phyloP scores from a whole-genome alignment of 345 rosid species.

The Camelina sativa region DNA sequence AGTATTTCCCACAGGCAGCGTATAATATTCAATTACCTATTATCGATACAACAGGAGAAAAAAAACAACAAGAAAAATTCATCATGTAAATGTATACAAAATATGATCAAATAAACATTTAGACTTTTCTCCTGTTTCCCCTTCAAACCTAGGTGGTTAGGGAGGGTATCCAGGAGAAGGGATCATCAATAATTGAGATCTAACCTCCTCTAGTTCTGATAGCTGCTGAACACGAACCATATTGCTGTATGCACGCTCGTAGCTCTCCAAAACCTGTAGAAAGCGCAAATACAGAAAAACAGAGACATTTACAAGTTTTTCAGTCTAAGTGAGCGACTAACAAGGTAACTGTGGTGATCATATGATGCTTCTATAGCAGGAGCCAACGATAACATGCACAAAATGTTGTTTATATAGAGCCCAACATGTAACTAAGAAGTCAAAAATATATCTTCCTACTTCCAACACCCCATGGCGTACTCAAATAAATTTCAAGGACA shows the following conservation, averaged over 20 bases:
- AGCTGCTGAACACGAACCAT: constrained; percentile 99
- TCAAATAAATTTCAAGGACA: constrained; percentile 24
- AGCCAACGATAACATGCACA: constrained; percentile 23
- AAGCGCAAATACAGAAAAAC: constrained; percentile 27
- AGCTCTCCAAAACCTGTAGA: constrained; percentile 94
- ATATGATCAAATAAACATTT: constrained; percentile 30
- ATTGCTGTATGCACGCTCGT: constrained; percentile 94
- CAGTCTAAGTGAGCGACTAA: constrained; percentile 22
- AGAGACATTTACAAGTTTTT: constrained; percentile 20
- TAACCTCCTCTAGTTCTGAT: constrained; percentile 96
- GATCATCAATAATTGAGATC: constrained; percentile 32
- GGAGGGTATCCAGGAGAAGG: constrained; percentile 30
- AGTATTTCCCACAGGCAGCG: constrained; percentile 74
- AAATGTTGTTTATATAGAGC: constrained; percentile 15
- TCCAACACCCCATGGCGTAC: constrained; percentile 24
- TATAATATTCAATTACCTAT: constrained; percentile 94
- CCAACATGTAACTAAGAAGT: constrained; percentile 26
- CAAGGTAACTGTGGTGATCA: constrained; percentile 22
- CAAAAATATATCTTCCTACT: constrained; percentile 30
- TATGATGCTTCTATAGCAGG: constrained; percentile 21
- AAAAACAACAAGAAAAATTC: constrained; percentile 30
- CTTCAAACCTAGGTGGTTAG: constrained; percentile 15
- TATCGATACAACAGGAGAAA: constrained; percentile 23
- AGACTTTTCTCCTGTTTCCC: constrained; percentile 29
- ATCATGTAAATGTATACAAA: constrained; percentile 32